These are phyloP conservation scores for Scutellaria galericulata DNA, from an alignment of 257 asterid genomes.

Conservation along the genomic window DNA sequence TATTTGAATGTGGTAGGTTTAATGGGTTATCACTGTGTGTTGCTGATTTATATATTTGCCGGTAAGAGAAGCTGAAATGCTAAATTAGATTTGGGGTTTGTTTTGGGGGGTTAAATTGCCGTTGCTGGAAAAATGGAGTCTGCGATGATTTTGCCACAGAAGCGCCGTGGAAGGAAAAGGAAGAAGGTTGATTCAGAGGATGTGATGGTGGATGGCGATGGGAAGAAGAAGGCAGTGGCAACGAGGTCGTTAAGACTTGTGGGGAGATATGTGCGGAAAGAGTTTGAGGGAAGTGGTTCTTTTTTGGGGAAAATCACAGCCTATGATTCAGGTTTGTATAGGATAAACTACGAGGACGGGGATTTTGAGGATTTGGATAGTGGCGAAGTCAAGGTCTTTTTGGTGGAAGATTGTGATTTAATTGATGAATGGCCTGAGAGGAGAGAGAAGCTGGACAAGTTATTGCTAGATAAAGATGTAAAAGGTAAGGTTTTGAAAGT, in stretches of 20 bases:
- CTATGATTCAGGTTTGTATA: constrained; percentile 73
- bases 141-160: constrained; percentile 42
- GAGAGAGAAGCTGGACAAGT: constrained; percentile 61
- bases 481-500: constrained; percentile 37
- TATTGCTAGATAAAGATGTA: constrained; percentile 43
- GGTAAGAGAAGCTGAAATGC: constrained; percentile 33
- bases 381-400: constrained; percentile 54
- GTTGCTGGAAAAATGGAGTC: constrained; percentile 54
- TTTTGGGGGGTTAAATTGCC: constrained; percentile 34
- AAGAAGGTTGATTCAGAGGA: constrained; percentile 57
- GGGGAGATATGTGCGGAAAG: constrained; percentile 75
- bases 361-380: constrained; percentile 82
- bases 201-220: constrained; percentile 49
- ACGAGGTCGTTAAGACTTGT: constrained; percentile 61
- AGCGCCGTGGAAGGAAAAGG: constrained; percentile 80
- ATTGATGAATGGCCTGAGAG: constrained; percentile 66
- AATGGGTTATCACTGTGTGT: constrained; percentile 17
- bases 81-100: constrained; percentile 39
- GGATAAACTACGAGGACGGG: constrained; percentile 85
- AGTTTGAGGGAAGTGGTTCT: constrained; percentile 69
- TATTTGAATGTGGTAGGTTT: constrained; percentile 42
- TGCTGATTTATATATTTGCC: constrained; percentile 15
- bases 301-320: constrained; percentile 67
- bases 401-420: constrained; percentile 65
- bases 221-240: constrained; percentile 53